Conservation (phyloP, 352 stramenopile genomes). For the Peronospora farinosa region DNA sequence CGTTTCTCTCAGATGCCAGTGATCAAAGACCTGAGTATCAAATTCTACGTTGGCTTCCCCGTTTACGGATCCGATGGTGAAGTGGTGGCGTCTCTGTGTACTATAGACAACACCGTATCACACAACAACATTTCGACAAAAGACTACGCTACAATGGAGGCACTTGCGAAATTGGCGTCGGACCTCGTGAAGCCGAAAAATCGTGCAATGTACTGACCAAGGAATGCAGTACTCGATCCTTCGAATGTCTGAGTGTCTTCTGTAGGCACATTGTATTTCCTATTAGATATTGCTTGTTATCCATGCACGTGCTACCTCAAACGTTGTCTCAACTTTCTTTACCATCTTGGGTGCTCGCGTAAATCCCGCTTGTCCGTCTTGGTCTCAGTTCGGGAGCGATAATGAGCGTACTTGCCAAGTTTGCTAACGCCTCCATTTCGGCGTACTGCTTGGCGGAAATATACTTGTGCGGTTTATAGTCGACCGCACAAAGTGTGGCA, state of each 20-base stretch:
- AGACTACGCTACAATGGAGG: conserved; percentile 72
- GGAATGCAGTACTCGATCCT: not conserved
- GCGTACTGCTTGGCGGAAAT: conserved; percentile 71
- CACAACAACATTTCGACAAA: conserved; percentile 62
- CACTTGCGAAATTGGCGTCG: conserved; percentile 43
- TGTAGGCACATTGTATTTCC: conserved; percentile 6
- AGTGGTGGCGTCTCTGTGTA: conserved; percentile 51
- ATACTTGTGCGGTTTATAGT: conserved; percentile 48
- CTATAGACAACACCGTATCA: conserved; percentile 16
- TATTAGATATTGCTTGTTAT: conserved; percentile 15
- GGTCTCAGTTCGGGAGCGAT: conserved; percentile 23
- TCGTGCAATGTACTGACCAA: not conserved
- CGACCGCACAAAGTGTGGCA: conserved; percentile 47
- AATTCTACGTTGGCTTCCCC: conserved; percentile 72
- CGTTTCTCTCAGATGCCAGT: conserved; percentile 55
- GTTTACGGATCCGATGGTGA: conserved; percentile 38
- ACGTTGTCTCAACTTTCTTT: not conserved
- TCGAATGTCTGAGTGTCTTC: not conserved
- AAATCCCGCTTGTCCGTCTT: conserved; percentile 11
- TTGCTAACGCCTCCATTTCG: conserved; percentile 56
- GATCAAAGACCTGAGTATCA: conserved; percentile 42
- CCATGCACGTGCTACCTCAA: conserved; percentile 9
- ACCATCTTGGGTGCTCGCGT: conserved; percentile 11
- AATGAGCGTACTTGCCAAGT: conserved; percentile 41
- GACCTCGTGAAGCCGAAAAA: conserved; percentile 31